Evolutionary conservation across 345 rosid species (phyloP).

Genomic region (Populus davidiana): DNA sequence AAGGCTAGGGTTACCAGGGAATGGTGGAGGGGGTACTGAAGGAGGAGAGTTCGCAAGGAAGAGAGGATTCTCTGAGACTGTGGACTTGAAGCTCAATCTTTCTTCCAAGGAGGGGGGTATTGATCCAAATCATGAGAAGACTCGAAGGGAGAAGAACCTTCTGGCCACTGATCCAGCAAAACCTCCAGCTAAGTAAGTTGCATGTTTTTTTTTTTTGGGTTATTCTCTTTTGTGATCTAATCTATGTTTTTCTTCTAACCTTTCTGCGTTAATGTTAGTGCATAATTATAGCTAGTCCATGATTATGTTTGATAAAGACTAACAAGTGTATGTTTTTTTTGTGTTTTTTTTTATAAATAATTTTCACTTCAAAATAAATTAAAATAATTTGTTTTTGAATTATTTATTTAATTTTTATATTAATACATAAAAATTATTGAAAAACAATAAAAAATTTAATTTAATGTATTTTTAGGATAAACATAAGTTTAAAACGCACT

Average conservation of each 20-base stretch:
- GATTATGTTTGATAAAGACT: background rate
- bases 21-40: conserved; percentile 19
- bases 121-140: conserved; percentile 18
- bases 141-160: conserved; percentile 26
- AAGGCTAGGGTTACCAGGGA: conserved; percentile 76
- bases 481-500: no score
- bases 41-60: conserved; percentile 43
- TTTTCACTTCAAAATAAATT: no score
- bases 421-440: no score
- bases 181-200: conserved; percentile 68
- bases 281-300: background rate
- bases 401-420: no score
- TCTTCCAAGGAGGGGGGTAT: conserved; percentile 27
- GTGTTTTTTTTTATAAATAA: no score
- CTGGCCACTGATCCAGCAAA: conserved; percentile 55
- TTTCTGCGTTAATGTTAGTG: background rate
- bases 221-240: background rate
- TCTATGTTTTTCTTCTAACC: background rate
- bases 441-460: no score
- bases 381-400: no score
- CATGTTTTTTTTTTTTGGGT: background rate
- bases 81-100: conserved; percentile 74
- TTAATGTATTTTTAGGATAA: no score
- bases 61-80: conserved; percentile 70
- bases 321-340: background rate